Percentiles rank a stretch among this genome's conserved stretches.
phyloP scores from a whole-genome alignment of 768 basidiomycete genomes.

The Dentipellis sp. region DNA sequence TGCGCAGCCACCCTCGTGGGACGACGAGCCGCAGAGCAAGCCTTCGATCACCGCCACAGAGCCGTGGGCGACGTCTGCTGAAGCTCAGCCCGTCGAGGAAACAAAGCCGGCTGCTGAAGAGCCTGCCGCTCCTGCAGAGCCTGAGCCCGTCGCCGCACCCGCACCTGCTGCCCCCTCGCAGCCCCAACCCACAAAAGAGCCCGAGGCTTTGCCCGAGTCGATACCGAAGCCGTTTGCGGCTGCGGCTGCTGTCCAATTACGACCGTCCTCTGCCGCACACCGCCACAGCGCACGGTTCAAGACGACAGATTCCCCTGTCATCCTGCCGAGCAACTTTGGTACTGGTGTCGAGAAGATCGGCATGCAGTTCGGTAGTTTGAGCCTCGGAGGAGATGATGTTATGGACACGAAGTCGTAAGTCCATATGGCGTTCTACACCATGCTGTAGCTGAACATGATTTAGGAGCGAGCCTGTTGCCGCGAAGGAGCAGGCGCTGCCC shows the following conservation, averaged over 20 bases:
- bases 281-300: conserved; percentile 59
- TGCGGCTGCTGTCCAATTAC: conserved; percentile 35
- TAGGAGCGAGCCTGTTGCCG: conserved; percentile 17
- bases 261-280: conserved; percentile 44
- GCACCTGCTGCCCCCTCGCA: conserved; percentile 18
- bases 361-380: conserved; percentile 86
- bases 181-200: conserved; percentile 18
- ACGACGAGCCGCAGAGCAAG: conserved; percentile 49
- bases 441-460: neutral
- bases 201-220: conserved; percentile 10
- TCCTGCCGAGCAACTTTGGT: conserved; percentile 60
- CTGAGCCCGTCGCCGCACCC: conserved; percentile 23
- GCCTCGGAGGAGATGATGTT: conserved; percentile 58
- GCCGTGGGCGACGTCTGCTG: conserved; percentile 18
- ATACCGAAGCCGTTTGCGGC: conserved; percentile 25
- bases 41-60: conserved; percentile 25
- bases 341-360: conserved; percentile 66
- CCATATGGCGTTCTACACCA: neutral
- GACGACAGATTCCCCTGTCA: conserved; percentile 77
- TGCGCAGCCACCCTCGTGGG: conserved; percentile 58
- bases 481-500: conserved; percentile 12
- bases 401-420: conserved; percentile 47
- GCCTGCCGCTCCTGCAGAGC: conserved; percentile 1
- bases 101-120: conserved; percentile 2
- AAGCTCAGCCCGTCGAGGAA: conserved; percentile 9